Evolutionary conservation across 306 rosid genomes (phyloP).

Genomic region (Lotus japonicus): DNA sequence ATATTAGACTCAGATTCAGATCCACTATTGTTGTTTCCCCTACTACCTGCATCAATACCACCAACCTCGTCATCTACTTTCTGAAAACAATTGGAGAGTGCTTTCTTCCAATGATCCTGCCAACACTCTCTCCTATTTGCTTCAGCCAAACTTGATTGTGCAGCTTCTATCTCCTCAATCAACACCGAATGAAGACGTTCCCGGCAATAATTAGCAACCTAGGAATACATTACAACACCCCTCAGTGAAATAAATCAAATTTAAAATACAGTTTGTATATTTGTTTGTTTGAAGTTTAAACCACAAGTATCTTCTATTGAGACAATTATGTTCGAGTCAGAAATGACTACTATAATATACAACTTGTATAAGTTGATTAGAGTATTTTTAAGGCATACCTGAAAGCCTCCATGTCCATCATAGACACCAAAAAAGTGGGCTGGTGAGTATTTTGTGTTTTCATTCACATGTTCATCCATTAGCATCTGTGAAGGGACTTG

Average conservation of each 20-base stretch:
- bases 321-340: no score
- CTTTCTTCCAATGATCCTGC: constrained; percentile 55
- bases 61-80: constrained; percentile 68
- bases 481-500: constrained; percentile 48
- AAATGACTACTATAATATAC: neutral
- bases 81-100: constrained; percentile 52
- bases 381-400: constrained; percentile 38
- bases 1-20: constrained; percentile 21
- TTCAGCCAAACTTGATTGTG: constrained; percentile 21
- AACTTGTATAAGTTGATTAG: neutral
- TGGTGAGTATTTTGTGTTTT: constrained; percentile 10
- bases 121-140: constrained; percentile 27
- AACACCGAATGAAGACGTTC: constrained; percentile 56
- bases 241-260: constrained; percentile 4
- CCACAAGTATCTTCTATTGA: no score
- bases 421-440: constrained; percentile 76
- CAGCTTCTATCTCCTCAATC: constrained; percentile 53
- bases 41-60: constrained; percentile 21
- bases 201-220: constrained; percentile 83
- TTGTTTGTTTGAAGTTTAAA: no score
- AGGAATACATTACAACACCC: neutral
- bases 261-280: neutral
- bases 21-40: neutral
- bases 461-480: constrained; percentile 28
- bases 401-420: constrained; percentile 83